Evolutionary conservation across 2,329 filamentous ascomycete species (phyloP), one percentile per base, ranked within the genome.

Genomic region (Chrysoporthe cubensis): DNA sequence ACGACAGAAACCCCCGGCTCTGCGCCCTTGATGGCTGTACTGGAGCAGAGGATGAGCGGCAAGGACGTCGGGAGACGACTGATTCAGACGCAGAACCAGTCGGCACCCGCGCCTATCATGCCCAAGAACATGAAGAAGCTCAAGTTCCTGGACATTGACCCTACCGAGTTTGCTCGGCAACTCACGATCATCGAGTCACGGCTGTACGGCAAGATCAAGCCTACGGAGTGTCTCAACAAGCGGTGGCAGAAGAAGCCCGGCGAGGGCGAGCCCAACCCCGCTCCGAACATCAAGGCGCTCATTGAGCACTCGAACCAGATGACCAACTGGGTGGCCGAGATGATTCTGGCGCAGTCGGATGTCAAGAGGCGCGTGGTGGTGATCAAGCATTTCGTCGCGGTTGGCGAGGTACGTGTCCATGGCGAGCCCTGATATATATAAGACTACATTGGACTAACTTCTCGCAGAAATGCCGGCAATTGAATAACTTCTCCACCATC

Each of bases 71-170:
- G 92, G 26, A 94, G 96, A 76, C 89, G 93, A 44, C 87, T 99
- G 76, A 90, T 99, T 21, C 89, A 96, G 71, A 98, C 94, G 0
- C 83, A 96, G 71, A 95, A 90, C 76, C 90, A 90, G 73, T 90
- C 92, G 71, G 91, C 92, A 0, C 95, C 96, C 4, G 83, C 91
- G 46, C 93, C 96, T 1, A 97, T 98, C 76, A 89, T 97, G 78
- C 96, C 96, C 1, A 97, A 97, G 85, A 97, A 98, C 78, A 97
- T 99, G 94, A 97, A 96, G 87, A 99, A 97, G 80, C 87, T 99
- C 73, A 99, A 98, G 79, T 98, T 99, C 81, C 82, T 98, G 66
- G 96, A 99, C 76, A 97, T 99, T 73, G 96, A 99, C 76, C 90
- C 94, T 0, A 92, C 91, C 0, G 96, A 99, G 77, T 98, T 99